Conservation (phyloP, 1,284 basidiomycete species). For the Cryptococcus jaspeensis region DNA sequence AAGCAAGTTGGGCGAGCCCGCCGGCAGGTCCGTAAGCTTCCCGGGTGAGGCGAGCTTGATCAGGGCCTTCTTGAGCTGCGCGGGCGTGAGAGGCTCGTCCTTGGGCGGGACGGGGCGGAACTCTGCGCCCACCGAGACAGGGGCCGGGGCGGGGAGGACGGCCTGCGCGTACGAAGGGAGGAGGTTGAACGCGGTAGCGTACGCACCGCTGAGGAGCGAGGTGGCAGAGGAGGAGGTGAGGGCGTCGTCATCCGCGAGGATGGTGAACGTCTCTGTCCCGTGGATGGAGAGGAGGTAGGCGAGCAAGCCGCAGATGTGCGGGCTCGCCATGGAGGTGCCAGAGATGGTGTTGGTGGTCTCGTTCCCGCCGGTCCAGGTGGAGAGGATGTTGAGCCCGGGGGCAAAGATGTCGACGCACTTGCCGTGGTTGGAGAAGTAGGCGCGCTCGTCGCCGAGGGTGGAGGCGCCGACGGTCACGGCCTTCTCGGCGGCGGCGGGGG, state of each 20-base stretch:
- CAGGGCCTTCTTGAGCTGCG: slow-evolving; percentile 72
- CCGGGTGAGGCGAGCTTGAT: slow-evolving; percentile 61
- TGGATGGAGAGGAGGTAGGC: slow-evolving; percentile 83
- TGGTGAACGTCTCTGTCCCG: slow-evolving; percentile 60
- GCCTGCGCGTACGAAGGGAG: slow-evolving; percentile 42
- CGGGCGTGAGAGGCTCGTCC: slow-evolving; percentile 57
- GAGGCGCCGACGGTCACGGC: slow-evolving; percentile 86
- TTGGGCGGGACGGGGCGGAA: slow-evolving; percentile 33
- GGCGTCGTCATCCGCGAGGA: slow-evolving; percentile 41
- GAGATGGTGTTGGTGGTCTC: slow-evolving; percentile 64
- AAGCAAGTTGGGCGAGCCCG: slow-evolving; percentile 66
- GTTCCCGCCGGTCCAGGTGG: slow-evolving; percentile 67
- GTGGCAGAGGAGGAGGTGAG: slow-evolving; percentile 30
- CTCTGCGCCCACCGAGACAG: slow-evolving; percentile 12
- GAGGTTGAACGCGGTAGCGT: slow-evolving; percentile 51
- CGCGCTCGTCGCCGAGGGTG: slow-evolving; percentile 74
- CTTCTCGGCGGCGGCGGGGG: slow-evolving; percentile 70
- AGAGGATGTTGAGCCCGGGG: slow-evolving; percentile 76
- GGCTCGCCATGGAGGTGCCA: slow-evolving; percentile 62
- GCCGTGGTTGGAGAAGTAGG: slow-evolving; percentile 83
- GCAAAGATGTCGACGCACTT: slow-evolving; percentile 78
- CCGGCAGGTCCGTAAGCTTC: slow-evolving; percentile 58
- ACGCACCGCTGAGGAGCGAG: slow-evolving; percentile 47
- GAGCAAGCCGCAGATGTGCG: slow-evolving; percentile 64
- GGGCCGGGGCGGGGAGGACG: slow-evolving; percentile 39